Percentiles rank a stretch among this genome's conserved stretches.
phyloP scores from a whole-genome alignment of 805 yeast genomes.

The Starmera amethionina region DNA sequence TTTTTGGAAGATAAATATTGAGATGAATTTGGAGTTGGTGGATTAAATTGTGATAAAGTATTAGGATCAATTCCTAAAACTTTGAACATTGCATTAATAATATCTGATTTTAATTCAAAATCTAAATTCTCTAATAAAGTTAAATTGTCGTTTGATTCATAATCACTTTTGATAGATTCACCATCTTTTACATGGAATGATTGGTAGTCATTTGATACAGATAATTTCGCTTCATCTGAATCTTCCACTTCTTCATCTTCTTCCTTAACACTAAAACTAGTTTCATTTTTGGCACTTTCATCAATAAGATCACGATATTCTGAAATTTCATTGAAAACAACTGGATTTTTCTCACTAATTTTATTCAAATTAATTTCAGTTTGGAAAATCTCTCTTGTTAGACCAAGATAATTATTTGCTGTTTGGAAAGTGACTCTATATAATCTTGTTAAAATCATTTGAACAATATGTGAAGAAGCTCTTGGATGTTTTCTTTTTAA shows the following conservation, averaged over 20 bases:
- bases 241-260: slow-evolving; percentile 49
- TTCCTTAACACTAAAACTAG: slow-evolving; percentile 46
- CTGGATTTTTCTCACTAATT: no score
- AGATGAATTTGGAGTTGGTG: no score
- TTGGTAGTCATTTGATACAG: no score
- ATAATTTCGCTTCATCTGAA: no score
- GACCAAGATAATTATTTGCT: slow-evolving; percentile 75
- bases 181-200: no score
- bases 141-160: no score
- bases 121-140: no score
- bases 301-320: no score
- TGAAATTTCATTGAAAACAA: slow-evolving; percentile 1
- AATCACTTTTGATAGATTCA: no score
- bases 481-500: slow-evolving; percentile 71
- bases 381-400: slow-evolving; percentile 71
- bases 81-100: slow-evolving; percentile 62
- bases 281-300: slow-evolving; percentile 2
- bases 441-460: slow-evolving; percentile 78
- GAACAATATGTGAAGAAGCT: slow-evolving; percentile 89
- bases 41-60: slow-evolving; percentile 10
- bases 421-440: slow-evolving; percentile 90
- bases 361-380: slow-evolving; percentile 63
- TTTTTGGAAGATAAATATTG: no score
- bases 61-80: slow-evolving; percentile 52
- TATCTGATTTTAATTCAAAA: slow-evolving; percentile 42